Base-by-base conservation (phyloP, 202 grass and related monocot species). In the Panicum virgatum region DNA sequence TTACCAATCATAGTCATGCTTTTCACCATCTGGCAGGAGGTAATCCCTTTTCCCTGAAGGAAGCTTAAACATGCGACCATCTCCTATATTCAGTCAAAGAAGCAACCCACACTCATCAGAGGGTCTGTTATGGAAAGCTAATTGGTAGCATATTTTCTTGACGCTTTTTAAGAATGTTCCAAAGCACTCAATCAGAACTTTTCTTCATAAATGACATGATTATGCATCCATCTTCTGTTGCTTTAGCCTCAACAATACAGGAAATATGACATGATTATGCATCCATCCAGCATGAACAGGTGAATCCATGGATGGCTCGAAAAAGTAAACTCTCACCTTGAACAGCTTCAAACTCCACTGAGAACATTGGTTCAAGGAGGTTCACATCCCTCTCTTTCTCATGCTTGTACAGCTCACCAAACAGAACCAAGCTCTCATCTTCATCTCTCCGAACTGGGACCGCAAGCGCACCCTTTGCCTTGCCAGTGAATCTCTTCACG, bases 341-440 rank as follows among this genome's bases (percentile, higher is more conserved):
- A 37, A 85, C 85, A 47, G 83, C 80, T 68, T 94, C 88, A 14
- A 94, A 82, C 45, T 88, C 88, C 53, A 88, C 59, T 0, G 91
- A 94, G 56, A 79, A 86, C 81, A 88, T 85, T n/a, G 88, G 88
- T 40, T 94, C 85, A 52, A 94, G 88, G 44, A 94, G 91, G 73
- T 80, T 88, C 8, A 91, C 15, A 32, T 83, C 81, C 70, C 69
- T 86, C 46, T 91, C 86, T 62, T 90, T 88, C 29, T 90, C 91
- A 73, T 84, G 62, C 56, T 51, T 82, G 74, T 85, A 82, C 64
- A 93, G 45, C 45, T 93, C 91, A 25, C 85, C 84, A 62, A 93
- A 93, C 54, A 93, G 81, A 83, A 80, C 25, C 75, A 93, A 72
- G 66, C 82, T 87, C 82, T 93, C 88, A n/a, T 93, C 91, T 73